Percentiles rank a stretch among this genome's conserved stretches.
These are phyloP conservation scores for Streptanthus diversifolius DNA, from an alignment of 345 rosid genomes.

Conservation along the genomic window DNA sequence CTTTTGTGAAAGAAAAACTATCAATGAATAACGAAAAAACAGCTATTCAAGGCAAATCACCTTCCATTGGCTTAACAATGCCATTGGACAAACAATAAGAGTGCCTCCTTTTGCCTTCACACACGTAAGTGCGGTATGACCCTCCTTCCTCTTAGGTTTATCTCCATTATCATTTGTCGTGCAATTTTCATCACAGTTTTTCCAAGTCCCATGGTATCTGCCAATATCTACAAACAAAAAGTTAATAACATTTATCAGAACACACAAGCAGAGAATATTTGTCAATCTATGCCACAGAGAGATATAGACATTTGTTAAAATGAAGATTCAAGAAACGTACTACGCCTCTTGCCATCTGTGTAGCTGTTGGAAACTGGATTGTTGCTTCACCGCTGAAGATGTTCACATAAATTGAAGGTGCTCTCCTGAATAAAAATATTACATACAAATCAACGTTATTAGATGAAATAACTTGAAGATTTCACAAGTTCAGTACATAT, in stretches of 20 bases:
- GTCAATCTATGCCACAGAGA: neutral
- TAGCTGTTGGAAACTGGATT: slow-evolving; percentile 57
- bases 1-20: neutral
- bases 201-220: slow-evolving; percentile 84
- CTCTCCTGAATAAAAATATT: slow-evolving; percentile 40
- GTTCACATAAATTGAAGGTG: slow-evolving; percentile 58
- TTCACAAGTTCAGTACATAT: neutral
- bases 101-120: slow-evolving; percentile 55
- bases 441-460: neutral
- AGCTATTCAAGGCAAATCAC: slow-evolving; percentile 27
- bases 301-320: neutral
- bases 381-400: slow-evolving; percentile 71
- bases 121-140: neutral
- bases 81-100: slow-evolving; percentile 74
- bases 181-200: slow-evolving; percentile 81
- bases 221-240: slow-evolving; percentile 44
- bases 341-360: slow-evolving; percentile 68
- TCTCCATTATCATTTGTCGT: slow-evolving; percentile 16
- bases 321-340: slow-evolving; percentile 39
- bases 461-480: neutral
- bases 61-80: slow-evolving; percentile 75
- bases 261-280: neutral
- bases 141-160: slow-evolving; percentile 24
- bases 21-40: neutral
- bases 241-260: neutral